Conservation (phyloP, 768 basidiomycete species). For the Coprinellus aureogranulatus region DNA sequence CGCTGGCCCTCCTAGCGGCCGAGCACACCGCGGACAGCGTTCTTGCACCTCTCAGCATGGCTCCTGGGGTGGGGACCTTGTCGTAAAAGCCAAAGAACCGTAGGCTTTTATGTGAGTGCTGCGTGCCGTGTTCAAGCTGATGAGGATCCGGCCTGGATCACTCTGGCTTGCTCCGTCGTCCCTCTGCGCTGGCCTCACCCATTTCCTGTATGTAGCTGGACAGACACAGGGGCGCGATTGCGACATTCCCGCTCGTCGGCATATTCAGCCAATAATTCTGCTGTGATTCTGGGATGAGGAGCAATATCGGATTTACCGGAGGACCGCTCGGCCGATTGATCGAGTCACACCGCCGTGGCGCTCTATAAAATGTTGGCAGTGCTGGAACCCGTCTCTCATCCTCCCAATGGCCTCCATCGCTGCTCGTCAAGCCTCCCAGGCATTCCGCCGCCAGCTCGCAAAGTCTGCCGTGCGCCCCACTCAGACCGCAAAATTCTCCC, state of each 20-base stretch:
- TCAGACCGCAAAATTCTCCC: constrained; percentile 65
- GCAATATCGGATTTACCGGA: constrained; percentile 1
- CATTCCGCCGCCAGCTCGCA: constrained; percentile 55
- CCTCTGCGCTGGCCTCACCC: too few species aligned
- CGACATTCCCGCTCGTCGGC: too few species aligned
- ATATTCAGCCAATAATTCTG: too few species aligned
- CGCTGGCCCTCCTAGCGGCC: not conserved
- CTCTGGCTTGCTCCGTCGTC: not conserved
- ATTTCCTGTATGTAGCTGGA: too few species aligned
- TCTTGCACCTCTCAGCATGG: not conserved
- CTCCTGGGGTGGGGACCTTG: not conserved
- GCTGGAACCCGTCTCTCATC: constrained; percentile 15
- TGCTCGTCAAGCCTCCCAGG: constrained; percentile 61
- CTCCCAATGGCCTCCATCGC: constrained; percentile 57
- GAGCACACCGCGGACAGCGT: not conserved
- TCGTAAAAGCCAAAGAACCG: not conserved
- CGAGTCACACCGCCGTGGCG: constrained; percentile 13
- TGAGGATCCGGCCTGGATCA: not conserved
- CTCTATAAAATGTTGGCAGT: constrained; percentile 16
- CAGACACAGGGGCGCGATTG: not conserved
- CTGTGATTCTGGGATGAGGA: too few species aligned
- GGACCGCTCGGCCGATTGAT: constrained; percentile 14
- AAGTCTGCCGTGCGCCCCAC: constrained; percentile 39
- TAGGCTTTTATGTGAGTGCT: not conserved
- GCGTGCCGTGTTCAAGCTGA: not conserved